Evolutionary conservation across 1,284 basidiomycete genomes (phyloP), one percentile per base, ranked within the genome.

Genomic region (Coniophora puteana): DNA sequence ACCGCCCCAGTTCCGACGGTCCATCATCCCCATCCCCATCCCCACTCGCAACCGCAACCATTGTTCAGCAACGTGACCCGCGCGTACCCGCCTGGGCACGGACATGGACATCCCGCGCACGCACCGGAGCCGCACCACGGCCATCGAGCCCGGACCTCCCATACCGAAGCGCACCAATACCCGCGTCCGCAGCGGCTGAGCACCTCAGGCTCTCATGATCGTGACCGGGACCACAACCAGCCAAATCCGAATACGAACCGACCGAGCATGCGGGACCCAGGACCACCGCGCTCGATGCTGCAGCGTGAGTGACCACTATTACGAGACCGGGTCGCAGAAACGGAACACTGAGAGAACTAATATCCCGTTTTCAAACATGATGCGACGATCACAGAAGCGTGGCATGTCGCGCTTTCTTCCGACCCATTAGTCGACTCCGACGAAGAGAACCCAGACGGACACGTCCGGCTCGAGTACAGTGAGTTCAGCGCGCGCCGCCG

Each of bases 391-490:
- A 63, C 59, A 43, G 81, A 87, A 53, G 81, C 84, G 10, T 87
- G 82, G 82, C 75, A 83, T 52, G 66, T 78, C 30, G 70, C 78
- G 25, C 71, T 68, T 29, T 74, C 71, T 24, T 71, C 69, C 27
- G 83, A 89, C 51, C 79, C 84, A 8, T 64, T 88, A 11, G 66
- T 66, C 12, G 83, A 86, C 62, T 88, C 84, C 7, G 85, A 88
- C 51, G 79, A 83, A 39, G 85, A 89, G 52, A 62, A 68, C 38
- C 67, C 66, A 41, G 80, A 86, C 47, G 78, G 83, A 44, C 69
- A 82, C 48, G 68, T 74, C 39, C 69, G 76, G 30, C 54, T 70
- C 30, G 85, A 88, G 51, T 85, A 84, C 52, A 68, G 84, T 83
- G 75, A 79, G 54, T 27, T n/a, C 14, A 12, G 13, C 56, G 72